Percentiles rank a stretch among this genome's conserved stretches.
These are phyloP conservation scores for Sordaria brevicollis DNA, from an alignment of 495 filamentous ascomycete genomes.

Conservation along the genomic window DNA sequence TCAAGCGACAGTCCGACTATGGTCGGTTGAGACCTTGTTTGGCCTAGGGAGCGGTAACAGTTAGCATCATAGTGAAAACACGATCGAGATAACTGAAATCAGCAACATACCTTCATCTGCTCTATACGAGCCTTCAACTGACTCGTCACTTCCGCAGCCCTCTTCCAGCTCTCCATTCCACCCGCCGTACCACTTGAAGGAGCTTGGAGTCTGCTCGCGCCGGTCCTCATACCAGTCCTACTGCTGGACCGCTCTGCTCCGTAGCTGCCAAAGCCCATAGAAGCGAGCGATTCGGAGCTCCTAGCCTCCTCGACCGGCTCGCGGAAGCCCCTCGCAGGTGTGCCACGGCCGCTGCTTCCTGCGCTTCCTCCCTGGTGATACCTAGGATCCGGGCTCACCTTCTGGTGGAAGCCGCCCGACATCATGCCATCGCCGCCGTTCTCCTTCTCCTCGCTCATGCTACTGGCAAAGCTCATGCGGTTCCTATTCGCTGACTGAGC, in stretches of 20 bases:
- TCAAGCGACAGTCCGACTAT: not conserved
- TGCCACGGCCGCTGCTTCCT: slow-evolving; percentile 45
- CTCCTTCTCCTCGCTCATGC: slow-evolving; percentile 75
- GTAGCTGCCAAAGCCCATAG: slow-evolving; percentile 15
- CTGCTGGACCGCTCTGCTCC: slow-evolving; percentile 20
- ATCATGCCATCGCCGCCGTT: slow-evolving; percentile 40
- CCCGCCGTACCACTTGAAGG: slow-evolving; percentile 10
- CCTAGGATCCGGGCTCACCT: slow-evolving; percentile 43
- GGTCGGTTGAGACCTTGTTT: slow-evolving; percentile 25
- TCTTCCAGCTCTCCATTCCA: slow-evolving; percentile 84
- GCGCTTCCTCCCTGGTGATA: slow-evolving; percentile 30
- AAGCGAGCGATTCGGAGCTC: slow-evolving; percentile 5
- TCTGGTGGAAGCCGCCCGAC: slow-evolving; percentile 31
- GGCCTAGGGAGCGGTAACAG: slow-evolving; percentile 12
- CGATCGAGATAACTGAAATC: not conserved
- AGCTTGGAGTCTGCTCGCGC: slow-evolving; percentile 22
- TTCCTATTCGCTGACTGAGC: slow-evolving; percentile 20
- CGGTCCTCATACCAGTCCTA: slow-evolving; percentile 33
- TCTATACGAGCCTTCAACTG: slow-evolving; percentile 96
- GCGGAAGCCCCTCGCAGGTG: slow-evolving; percentile 39
- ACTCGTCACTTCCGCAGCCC: slow-evolving; percentile 97
- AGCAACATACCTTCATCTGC: slow-evolving; percentile 45
- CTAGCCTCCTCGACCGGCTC: slow-evolving; percentile 7
- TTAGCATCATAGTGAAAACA: not conserved
- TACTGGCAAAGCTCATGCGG: slow-evolving; percentile 60